These are phyloP conservation scores for Hibiscus mutabilis DNA, from an alignment of 345 rosid species.

Conservation along the genomic window DNA sequence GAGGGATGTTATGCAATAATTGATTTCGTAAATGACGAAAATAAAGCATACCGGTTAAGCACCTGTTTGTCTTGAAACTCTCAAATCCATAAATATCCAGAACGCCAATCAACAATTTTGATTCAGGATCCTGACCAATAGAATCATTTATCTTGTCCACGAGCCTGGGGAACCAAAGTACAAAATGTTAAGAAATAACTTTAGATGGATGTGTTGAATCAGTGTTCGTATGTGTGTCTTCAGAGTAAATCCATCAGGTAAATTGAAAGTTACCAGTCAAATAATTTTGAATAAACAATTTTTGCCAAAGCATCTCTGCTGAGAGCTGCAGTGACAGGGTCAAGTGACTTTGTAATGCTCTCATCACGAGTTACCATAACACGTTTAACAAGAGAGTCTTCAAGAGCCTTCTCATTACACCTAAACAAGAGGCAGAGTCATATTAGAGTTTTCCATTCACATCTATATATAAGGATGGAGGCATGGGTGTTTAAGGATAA, in stretches of 20 bases:
- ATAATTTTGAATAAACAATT: conserved; percentile 81
- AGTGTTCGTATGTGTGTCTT: background rate
- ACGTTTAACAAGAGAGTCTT: conserved; percentile 92
- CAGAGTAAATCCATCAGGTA: conserved; percentile 1
- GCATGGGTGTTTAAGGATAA: conserved; percentile 2
- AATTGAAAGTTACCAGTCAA: conserved; percentile 71
- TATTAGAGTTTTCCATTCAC: conserved; percentile 15
- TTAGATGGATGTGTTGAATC: background rate
- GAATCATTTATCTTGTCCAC: conserved; percentile 83
- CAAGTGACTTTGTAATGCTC: conserved; percentile 84
- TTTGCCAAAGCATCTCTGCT: conserved; percentile 97
- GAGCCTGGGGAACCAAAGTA: conserved; percentile 47
- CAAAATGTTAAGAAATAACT: conserved; percentile 11
- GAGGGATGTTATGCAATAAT: conserved; percentile 12
- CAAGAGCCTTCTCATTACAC: conserved; percentile 81
- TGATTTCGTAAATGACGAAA: conserved; percentile 31
- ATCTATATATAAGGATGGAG: background rate
- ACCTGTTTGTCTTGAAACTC: conserved; percentile 99
- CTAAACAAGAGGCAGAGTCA: conserved; percentile 33
- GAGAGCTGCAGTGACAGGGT: conserved; percentile 75
- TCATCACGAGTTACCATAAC: conserved; percentile 95
- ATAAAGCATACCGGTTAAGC: conserved; percentile 92
- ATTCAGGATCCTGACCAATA: conserved; percentile 86
- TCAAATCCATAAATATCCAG: conserved; percentile 99
- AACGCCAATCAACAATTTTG: conserved; percentile 76